phyloP scores from a whole-genome alignment of 1,139 yeast species.

The Hyphopichia wangnamkhiaoensis region DNA sequence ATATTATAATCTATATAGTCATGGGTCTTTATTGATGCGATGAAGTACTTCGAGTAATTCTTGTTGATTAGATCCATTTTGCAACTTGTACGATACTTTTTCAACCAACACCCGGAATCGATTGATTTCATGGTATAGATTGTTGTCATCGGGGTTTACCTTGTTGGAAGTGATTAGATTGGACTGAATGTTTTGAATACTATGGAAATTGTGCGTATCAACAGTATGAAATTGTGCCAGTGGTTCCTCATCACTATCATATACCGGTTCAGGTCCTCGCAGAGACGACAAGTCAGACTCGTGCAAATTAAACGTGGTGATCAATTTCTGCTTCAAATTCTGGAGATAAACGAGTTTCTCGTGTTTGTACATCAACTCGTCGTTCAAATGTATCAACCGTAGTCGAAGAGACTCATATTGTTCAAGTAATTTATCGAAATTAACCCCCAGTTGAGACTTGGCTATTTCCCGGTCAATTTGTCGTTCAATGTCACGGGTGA shows the following conservation, averaged over 20 bases:
- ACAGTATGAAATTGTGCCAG: constrained; percentile 4
- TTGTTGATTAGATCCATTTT: constrained; percentile 4
- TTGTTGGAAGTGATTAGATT: constrained; percentile 11
- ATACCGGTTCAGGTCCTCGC: no score
- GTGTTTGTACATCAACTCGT: constrained; percentile 23
- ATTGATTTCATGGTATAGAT: constrained; percentile 23
- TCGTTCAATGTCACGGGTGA: constrained; percentile 9
- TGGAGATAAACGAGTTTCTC: constrained; percentile 30
- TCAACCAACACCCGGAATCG: constrained; percentile 36
- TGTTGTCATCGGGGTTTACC: constrained; percentile 7
- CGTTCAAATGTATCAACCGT: constrained; percentile 18
- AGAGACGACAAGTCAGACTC: no score
- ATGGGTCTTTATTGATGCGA: neutral
- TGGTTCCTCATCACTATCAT: constrained; percentile 23
- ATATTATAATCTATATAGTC: no score
- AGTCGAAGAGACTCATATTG: constrained; percentile 26
- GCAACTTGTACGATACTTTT: constrained; percentile 19
- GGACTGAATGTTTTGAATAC: constrained; percentile 11
- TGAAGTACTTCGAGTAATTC: constrained; percentile 2
- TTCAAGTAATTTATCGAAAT: constrained; percentile 15
- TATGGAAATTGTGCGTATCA: neutral
- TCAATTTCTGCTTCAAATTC: constrained; percentile 17
- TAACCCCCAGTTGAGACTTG: neutral
- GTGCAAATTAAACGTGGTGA: constrained; percentile 8
- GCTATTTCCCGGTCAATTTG: constrained; percentile 8